Evolutionary conservation across 768 basidiomycete species (phyloP).

Genomic region (Stropharia rugosoannulata): DNA sequence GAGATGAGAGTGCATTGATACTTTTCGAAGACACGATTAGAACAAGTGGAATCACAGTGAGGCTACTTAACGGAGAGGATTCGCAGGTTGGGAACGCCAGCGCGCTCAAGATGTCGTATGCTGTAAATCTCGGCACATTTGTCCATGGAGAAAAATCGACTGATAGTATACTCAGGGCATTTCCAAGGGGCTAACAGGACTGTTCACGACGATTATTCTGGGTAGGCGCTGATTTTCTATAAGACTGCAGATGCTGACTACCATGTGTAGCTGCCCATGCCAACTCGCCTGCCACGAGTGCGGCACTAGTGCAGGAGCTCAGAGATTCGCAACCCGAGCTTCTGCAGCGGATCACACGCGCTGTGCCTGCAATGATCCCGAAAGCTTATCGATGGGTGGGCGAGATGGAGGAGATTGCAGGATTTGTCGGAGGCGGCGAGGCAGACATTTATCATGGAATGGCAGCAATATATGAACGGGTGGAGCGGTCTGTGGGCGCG

Average conservation of each 20-base stretch:
- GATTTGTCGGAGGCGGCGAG: constrained; percentile 47
- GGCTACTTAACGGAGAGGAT: constrained; percentile 44
- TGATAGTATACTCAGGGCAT: constrained; percentile 41
- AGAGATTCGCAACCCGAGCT: constrained; percentile 42
- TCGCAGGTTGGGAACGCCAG: constrained; percentile 56
- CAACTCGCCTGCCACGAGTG: constrained; percentile 61
- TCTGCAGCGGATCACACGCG: constrained; percentile 36
- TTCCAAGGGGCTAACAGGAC: constrained; percentile 50
- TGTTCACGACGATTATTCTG: constrained; percentile 56
- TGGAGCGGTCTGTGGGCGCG: constrained; percentile 38
- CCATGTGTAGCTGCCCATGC: constrained; percentile 44
- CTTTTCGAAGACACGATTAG: constrained; percentile 38
- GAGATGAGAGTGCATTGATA: constrained; percentile 27
- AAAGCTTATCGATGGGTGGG: constrained; percentile 64
- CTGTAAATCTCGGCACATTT: constrained; percentile 33
- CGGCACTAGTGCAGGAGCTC: constrained; percentile 52
- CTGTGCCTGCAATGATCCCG: constrained; percentile 51
- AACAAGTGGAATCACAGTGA: constrained; percentile 44
- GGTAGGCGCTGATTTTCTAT: constrained; percentile 29
- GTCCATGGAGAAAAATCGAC: not conserved
- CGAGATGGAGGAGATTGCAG: constrained; percentile 65
- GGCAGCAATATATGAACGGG: constrained; percentile 41
- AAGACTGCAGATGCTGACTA: not conserved
- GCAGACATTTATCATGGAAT: constrained; percentile 48
- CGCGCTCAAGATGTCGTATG: constrained; percentile 65